Base-by-base conservation (phyloP, 108 stramenopile species). In the Thalassiosira profunda region DNA sequence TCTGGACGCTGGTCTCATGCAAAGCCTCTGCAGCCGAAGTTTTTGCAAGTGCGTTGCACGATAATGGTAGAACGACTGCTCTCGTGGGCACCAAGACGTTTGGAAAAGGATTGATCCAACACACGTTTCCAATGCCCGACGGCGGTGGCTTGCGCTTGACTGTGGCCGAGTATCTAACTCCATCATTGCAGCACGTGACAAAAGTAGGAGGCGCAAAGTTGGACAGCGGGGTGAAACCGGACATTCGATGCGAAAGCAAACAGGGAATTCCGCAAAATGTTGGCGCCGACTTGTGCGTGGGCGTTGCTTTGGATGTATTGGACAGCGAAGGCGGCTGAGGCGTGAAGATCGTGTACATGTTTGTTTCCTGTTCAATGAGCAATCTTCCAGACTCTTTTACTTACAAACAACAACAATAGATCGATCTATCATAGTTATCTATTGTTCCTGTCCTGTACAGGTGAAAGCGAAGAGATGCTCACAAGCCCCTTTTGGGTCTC, bases 101-200 rank as follows among this genome's bases (percentile, higher is more conserved):
- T 67, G 92, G 92, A 1, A 93, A 93, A 69, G 76, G 82, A 11
- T 60, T 90, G 24, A 93, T 93, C 51, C 92, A 89, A 49, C 92
- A 93, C 53, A 93, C 92, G n/a, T 93, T 93, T 66, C 92, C 92
- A 4, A 83, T 90, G 84, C 92, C 89, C 2, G 94, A 95, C 63
- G 94, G 94, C 15, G 94, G 91, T 20, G 94, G 86, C 1, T 67
- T 95, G 35, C 72, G 87, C 31, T 63, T 95, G 43, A 95, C 94
- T 21, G 86, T 95, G 23, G 91, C 90, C 10, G 94, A 95, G 57
- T 92, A 88, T 58, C 66, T 95, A 45, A 90, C 87, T 0, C 94
- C 94, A 10, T 55, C 81, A 14, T 63, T 92, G 20, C 63, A 76
- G 17, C 94, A 95, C 81, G 86, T 95, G 7, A 89, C 92, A 8